Evolutionary conservation across 257 asterid species (phyloP).

Genomic region (Nicotiana sylvestris): DNA sequence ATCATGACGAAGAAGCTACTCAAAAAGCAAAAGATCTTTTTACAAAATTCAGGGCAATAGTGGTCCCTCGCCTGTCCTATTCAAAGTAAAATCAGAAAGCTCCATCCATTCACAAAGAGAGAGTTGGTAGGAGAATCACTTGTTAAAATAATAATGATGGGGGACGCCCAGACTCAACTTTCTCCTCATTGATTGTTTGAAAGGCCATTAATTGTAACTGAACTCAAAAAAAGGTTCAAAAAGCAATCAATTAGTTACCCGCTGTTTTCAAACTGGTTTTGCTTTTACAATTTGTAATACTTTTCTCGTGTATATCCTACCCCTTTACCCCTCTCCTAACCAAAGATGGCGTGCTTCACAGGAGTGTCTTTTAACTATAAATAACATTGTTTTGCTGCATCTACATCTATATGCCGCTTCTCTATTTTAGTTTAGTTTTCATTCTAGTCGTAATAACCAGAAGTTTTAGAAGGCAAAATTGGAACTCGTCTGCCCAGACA

Average conservation of each 20-base stretch:
- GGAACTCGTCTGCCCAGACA: background rate
- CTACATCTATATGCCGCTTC: background rate
- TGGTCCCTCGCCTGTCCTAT: background rate
- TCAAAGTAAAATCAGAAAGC: background rate
- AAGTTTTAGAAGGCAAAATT: background rate
- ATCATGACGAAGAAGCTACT: background rate
- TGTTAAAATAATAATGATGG: background rate
- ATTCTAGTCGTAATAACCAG: background rate
- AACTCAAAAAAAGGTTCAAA: background rate
- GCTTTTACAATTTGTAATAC: background rate
- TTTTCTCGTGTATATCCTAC: background rate
- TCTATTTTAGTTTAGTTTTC: background rate
- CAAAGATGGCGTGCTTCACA: background rate
- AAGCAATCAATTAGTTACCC: slow-evolving; percentile 1
- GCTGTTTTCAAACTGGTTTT: background rate
- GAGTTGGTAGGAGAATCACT: background rate
- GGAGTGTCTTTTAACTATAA: no score
- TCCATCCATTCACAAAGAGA: background rate
- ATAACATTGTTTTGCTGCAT: background rate
- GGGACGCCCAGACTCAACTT: background rate
- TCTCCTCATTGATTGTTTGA: background rate
- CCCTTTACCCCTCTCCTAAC: background rate
- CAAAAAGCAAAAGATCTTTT: background rate
- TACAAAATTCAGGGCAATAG: background rate
- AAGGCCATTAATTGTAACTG: background rate